Base-by-base conservation (phyloP, 2,329 filamentous ascomycete genomes). In the Pestalotiopsis sp. region DNA sequence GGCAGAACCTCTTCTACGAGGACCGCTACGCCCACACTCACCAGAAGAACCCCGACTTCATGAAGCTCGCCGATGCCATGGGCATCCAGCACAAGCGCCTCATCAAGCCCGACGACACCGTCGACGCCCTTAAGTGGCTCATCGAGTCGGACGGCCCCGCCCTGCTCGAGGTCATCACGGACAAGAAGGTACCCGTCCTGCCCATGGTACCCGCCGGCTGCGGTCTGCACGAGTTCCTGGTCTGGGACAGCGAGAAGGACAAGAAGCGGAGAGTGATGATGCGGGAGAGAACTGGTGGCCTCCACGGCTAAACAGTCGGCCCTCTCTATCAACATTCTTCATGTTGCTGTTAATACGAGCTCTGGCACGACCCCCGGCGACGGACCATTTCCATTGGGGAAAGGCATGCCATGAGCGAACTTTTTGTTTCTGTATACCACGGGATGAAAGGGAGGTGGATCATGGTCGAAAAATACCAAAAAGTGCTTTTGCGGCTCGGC, bases 1-100 rank as follows among this genome's bases (percentile, higher is more conserved):
- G 95, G 95, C 95, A 98, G 83, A 95, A 94, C 76, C 90, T 98
- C 73, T 98, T 98, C 84, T 98, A 97, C 84, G 92, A 97, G 81
- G 94, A 98, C 78, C 91, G 95, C 75, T 98, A 91, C 76, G 88
- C 94, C 45, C 95, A 97, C 81, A 98, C 95, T 0, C 95, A 98
- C 81, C 95, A 97, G 84, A 87, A 89, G 78, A 98, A 98, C 82
- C 94, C 95, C n/a, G 91, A 98, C 80, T 98, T 98, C 79, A 93
- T 95, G 82, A 97, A 96, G 85, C 86, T 98, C 61, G 90, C 94
- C 41, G 93, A 98, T 72, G 91, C 95, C 25, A 98, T 98, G 95
- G 90, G 91, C 71, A 88, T 98, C 14, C 91, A 94, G 80, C 90
- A 91, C 69, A 86, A 92, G 67, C 87, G 92, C 70, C 90, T 92